A percentile compares a stretch with the other conserved stretches of the same genome.
Evolutionary conservation across 331 rosid species (phyloP).

Genomic region (Stylosanthes scabra): DNA sequence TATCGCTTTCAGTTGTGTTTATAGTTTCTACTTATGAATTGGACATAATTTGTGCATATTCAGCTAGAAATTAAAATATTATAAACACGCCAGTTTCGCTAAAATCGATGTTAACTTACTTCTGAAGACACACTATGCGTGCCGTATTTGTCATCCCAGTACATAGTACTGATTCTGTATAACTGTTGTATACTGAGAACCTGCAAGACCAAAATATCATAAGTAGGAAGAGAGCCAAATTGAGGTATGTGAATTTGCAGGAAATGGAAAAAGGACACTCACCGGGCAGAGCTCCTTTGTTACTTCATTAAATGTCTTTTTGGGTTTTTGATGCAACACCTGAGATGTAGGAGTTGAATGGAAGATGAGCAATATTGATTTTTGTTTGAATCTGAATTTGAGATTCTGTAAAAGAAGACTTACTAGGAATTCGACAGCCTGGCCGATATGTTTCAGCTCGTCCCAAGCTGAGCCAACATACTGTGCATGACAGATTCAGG

Average conservation of each 20-base stretch:
- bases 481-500: constrained; percentile 54
- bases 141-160: constrained; percentile 89
- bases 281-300: constrained; percentile 90
- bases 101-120: constrained; percentile 58
- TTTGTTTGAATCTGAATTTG: neutral
- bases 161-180: constrained; percentile 89
- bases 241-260: neutral
- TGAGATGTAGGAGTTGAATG: constrained; percentile 38
- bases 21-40: constrained; percentile 1
- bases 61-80: constrained; percentile 11
- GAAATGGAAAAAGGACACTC: constrained; percentile 39
- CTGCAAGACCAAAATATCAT: constrained; percentile 41
- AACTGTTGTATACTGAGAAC: constrained; percentile 83
- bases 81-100: neutral
- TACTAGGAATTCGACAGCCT: constrained; percentile 94
- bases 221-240: constrained; percentile 4
- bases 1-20: constrained; percentile 1
- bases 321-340: constrained; percentile 88
- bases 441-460: constrained; percentile 92
- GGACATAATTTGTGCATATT: constrained; percentile 5
- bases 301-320: constrained; percentile 78
- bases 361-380: neutral
- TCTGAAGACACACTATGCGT: constrained; percentile 92
- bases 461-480: constrained; percentile 96
- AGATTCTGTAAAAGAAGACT: constrained; percentile 23